Conservation (phyloP, 139 green algal genomes). For the Raphidocelis subcapitata region DNA sequence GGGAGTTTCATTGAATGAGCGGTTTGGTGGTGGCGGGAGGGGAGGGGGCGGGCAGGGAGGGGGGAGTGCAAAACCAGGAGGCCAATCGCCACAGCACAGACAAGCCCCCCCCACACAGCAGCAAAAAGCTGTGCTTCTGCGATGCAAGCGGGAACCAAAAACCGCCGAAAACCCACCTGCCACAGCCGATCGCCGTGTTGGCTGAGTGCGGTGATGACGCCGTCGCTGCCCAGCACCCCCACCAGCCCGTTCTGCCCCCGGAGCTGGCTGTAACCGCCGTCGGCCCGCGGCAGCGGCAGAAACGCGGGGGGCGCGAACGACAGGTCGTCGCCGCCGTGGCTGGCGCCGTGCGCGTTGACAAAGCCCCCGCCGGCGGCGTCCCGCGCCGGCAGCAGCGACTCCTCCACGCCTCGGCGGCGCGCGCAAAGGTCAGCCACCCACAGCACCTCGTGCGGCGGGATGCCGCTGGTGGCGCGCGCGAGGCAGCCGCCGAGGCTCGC, state of each 20-base stretch:
- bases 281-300: conserved; percentile 64
- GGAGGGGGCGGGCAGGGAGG: conserved; percentile 1
- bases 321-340: conserved; percentile 18
- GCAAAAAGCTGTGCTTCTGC: too few species aligned
- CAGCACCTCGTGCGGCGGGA: conserved; percentile 68
- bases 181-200: conserved; percentile 33
- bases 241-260: conserved; percentile 44
- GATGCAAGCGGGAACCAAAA: too few species aligned
- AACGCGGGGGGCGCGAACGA: conserved; percentile 75
- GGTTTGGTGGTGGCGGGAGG: too few species aligned
- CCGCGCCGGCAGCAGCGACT: background rate
- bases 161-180: conserved; percentile 7
- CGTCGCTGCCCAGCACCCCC: conserved; percentile 77
- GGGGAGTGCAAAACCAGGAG: background rate
- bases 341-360: background rate
- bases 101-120: too few species aligned
- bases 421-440: conserved; percentile 36
- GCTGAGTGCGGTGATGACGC: conserved; percentile 74
- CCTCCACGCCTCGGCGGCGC: background rate
- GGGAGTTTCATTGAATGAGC: background rate
- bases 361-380: background rate
- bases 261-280: conserved; percentile 41
- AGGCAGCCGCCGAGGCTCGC: conserved; percentile 37
- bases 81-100: background rate
- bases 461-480: conserved; percentile 65